Base-by-base conservation (phyloP, 805 yeast genomes). In the Pichia deserticola region DNA sequence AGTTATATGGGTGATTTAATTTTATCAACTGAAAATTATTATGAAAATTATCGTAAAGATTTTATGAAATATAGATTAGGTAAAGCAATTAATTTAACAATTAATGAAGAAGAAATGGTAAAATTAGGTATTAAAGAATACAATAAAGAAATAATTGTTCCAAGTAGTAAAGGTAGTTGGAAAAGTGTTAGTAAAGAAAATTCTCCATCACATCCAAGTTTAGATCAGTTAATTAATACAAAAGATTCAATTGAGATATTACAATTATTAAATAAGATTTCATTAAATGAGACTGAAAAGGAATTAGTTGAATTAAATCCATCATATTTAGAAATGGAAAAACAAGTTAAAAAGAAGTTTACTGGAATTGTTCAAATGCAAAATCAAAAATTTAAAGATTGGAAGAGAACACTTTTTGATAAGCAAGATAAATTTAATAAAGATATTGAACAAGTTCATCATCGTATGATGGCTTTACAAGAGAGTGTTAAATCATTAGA, bases 1-100 rank as follows among this genome's bases (percentile, higher is more conserved):
- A 75, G 81, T 25, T 77, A 87, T 65, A 77, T 88, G 84, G 76
- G 86, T 45, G 96, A 89, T 60, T 75, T 90, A 56, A 80, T 88
- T 39, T 62, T 70, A n/a, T 74, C 89, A 7, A 87, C 95, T 7
- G 92, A 89, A 57, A 71, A 73, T n/a, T 79, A 85, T 62, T 89
- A 84, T 67, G 95, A 85, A 57, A 73, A 72, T 35, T 88, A 79
- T 67, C 77, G 96, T 42, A 62, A 70, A 25, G 73, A 73, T 42
- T 77, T 84, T 59, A 70, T 86, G 68, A 60, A 53, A 40, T 64
- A 60, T 52, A 56, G 66, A 53, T 47, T 64, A 40, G 61, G 60
- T n/a, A 62, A 60, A 47, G 57, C 68, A 2, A 53, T 63, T 47
- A 62, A 58, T 48, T 47, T 57, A 29, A 51, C 51, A n/a, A 13